Conservation (phyloP, 495 filamentous ascomycete genomes). For the Amorphotheca resinae region DNA sequence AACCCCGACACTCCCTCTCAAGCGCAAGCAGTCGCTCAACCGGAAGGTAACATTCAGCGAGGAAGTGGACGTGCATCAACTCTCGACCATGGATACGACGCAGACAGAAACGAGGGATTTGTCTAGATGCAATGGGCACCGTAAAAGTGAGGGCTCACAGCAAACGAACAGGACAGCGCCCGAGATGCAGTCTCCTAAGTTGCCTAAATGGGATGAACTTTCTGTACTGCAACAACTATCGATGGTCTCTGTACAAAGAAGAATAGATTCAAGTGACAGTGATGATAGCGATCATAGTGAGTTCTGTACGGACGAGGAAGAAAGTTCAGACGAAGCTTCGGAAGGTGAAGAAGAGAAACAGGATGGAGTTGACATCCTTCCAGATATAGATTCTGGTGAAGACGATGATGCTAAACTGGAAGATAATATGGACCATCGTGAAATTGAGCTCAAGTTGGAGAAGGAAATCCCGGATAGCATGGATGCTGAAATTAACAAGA, state of each 20-base stretch:
- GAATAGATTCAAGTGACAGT: background rate
- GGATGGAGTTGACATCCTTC: background rate
- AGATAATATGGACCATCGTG: background rate
- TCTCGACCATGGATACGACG: background rate
- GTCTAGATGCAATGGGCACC: background rate
- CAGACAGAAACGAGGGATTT: background rate
- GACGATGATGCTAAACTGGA: background rate
- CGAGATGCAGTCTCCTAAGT: background rate
- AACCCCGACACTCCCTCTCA: too few relatives aligned
- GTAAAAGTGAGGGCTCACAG: background rate
- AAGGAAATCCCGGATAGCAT: background rate
- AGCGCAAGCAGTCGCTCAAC: background rate
- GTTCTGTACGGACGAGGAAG: background rate
- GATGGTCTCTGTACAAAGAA: slow-evolving; percentile 8
- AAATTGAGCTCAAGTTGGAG: background rate
- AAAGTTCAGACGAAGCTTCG: background rate
- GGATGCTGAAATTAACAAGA: background rate
- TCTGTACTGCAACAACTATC: slow-evolving; percentile 3
- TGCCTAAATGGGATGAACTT: slow-evolving; percentile 1
- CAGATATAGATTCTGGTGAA: background rate
- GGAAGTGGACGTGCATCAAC: background rate
- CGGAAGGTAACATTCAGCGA: background rate
- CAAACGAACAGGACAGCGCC: background rate
- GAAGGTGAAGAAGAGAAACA: background rate
- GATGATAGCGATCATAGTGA: background rate